phyloP scores from a whole-genome alignment of 140 eudicot species.

The Bidens hawaiensis region DNA sequence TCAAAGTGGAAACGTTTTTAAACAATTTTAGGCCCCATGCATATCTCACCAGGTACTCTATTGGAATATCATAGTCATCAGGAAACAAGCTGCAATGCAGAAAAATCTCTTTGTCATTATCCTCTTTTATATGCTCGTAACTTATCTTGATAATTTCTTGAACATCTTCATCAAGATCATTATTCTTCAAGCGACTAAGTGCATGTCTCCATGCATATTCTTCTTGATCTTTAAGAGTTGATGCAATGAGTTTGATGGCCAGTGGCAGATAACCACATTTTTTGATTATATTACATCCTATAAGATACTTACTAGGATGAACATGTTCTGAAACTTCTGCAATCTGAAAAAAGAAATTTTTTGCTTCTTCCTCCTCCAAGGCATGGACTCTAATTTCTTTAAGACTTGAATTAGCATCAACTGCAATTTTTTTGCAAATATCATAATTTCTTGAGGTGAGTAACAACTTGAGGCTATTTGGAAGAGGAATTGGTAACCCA shows the following conservation, averaged over 20 bases:
- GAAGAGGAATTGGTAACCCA: conserved; percentile 13
- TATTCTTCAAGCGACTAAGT: not conserved
- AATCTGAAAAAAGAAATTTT: not conserved
- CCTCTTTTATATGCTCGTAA: not conserved
- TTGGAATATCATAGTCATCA: conserved; percentile 12
- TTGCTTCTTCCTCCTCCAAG: not conserved
- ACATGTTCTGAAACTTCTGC: not conserved
- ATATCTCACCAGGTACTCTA: conserved; percentile 22
- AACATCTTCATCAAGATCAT: not conserved
- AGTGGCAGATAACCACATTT: conserved; percentile 25
- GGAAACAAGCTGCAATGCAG: conserved; percentile 24
- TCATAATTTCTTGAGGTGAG: conserved; percentile 14
- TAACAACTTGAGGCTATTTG: conserved; percentile 13
- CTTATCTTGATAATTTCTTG: conserved; percentile 16
- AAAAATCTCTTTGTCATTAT: conserved; percentile 11
- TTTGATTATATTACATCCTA: conserved; percentile 14
- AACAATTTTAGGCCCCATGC: conserved; percentile 21
- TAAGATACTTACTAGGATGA: not conserved
- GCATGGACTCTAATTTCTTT: conserved; percentile 10
- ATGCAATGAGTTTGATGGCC: conserved; percentile 19
- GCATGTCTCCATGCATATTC: conserved; percentile 1
- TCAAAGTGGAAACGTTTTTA: not conserved
- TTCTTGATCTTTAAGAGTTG: conserved; percentile 3
- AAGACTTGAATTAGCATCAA: not conserved
- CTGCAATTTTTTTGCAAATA: conserved; percentile 4